These are phyloP conservation scores for Stephania cephalantha DNA, from an alignment of 164 flowering plant species.

Conservation along the genomic window DNA sequence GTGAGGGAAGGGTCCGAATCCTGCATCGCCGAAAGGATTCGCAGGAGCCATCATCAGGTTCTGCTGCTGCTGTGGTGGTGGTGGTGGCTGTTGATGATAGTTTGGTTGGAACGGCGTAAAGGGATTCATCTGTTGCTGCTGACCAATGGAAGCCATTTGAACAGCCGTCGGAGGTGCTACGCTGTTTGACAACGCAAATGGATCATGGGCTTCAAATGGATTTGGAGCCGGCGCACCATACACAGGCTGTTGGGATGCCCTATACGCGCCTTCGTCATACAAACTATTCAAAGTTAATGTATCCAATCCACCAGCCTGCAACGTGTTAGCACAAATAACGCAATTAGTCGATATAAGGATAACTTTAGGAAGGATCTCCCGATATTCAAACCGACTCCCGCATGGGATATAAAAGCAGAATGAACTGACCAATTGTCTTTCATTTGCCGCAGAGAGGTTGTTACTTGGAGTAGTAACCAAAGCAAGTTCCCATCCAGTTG, in stretches of 20 bases:
- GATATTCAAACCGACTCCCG: too few species aligned
- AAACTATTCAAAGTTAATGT: slow-evolving; percentile 72
- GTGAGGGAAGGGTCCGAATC: slow-evolving; percentile 65
- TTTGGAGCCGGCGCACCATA: slow-evolving; percentile 82
- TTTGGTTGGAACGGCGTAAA: slow-evolving; percentile 56
- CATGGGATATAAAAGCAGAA: background rate
- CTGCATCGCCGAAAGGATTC: slow-evolving; percentile 83
- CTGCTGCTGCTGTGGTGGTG: slow-evolving; percentile 39
- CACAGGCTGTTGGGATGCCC: slow-evolving; percentile 72
- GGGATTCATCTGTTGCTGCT: slow-evolving; percentile 64
- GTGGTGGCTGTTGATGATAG: slow-evolving; percentile 30
- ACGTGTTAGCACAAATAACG: slow-evolving; percentile 3
- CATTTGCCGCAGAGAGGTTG: slow-evolving; percentile 54
- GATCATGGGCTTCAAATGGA: slow-evolving; percentile 86
- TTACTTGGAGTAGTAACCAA: slow-evolving; percentile 79
- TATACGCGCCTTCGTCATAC: slow-evolving; percentile 81
- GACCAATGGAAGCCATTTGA: slow-evolving; percentile 70
- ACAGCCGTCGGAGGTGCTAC: slow-evolving; percentile 54
- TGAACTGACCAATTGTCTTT: slow-evolving; percentile 76
- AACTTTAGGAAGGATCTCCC: background rate
- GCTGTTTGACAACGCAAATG: slow-evolving; percentile 63
- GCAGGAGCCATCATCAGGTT: slow-evolving; percentile 36
- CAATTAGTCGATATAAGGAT: background rate
- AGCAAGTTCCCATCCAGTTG: slow-evolving; percentile 99
- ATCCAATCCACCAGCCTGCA: slow-evolving; percentile 96